A percentile compares a stretch with the other conserved stretches of the same genome.
Evolutionary conservation across 2,329 filamentous ascomycete genomes (phyloP).

Genomic region (Verticillium dahliae): DNA sequence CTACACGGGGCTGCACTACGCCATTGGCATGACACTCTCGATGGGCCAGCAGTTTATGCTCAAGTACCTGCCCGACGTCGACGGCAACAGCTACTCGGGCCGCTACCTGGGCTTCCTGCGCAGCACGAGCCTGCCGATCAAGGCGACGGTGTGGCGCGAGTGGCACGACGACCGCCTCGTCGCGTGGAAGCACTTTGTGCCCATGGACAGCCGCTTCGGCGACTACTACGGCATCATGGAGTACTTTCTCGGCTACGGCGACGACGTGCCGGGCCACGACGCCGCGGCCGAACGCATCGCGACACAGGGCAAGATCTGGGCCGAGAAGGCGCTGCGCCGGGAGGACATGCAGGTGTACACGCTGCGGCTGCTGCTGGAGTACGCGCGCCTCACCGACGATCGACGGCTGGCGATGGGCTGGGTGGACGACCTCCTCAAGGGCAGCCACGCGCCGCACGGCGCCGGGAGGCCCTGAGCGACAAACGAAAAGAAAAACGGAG

Average conservation of each 20-base stretch:
- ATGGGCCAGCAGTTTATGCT: constrained; percentile 48
- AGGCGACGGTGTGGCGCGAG: constrained; percentile 70
- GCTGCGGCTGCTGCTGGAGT: constrained; percentile 57
- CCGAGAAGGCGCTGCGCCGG: constrained; percentile 57
- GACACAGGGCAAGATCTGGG: constrained; percentile 59
- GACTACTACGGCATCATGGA: constrained; percentile 69
- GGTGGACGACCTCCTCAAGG: constrained; percentile 37
- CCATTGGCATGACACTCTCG: constrained; percentile 27
- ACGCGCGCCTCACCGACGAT: constrained; percentile 49
- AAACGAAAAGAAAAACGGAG: too few species aligned
- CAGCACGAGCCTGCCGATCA: constrained; percentile 66
- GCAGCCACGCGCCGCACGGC: background rate
- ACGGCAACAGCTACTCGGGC: constrained; percentile 67
- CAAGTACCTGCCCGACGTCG: constrained; percentile 71
- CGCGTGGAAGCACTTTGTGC: constrained; percentile 76
- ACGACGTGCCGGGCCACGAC: constrained; percentile 39
- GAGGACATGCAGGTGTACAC: constrained; percentile 73
- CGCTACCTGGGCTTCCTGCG: constrained; percentile 64
- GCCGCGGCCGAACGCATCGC: constrained; percentile 58
- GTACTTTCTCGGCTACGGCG: constrained; percentile 61
- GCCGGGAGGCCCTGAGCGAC: too few species aligned
- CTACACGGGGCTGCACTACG: constrained; percentile 42
- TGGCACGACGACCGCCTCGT: constrained; percentile 74
- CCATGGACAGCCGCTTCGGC: constrained; percentile 67
- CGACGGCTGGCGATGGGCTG: constrained; percentile 46